phyloP scores from a whole-genome alignment of 768 basidiomycete species.

The Trametopsis cervina region DNA sequence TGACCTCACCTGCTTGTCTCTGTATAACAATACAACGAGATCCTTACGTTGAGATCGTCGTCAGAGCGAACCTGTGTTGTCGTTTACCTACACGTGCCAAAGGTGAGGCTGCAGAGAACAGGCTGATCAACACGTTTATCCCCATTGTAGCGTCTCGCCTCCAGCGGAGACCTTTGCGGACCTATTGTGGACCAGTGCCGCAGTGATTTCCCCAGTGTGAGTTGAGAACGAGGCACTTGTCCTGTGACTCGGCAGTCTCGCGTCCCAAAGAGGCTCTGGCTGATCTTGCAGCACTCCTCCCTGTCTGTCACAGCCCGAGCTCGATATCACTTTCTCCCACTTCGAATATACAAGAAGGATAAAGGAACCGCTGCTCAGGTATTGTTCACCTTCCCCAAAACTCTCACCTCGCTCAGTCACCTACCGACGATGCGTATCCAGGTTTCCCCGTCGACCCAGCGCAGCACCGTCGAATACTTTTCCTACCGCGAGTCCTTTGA shows the following conservation, averaged over 20 bases:
- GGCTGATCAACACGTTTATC: neutral
- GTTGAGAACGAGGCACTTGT: neutral
- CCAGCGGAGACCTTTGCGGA: neutral
- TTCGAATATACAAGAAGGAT: slow-evolving; percentile 3
- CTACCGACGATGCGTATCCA: slow-evolving; percentile 6
- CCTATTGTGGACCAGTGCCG: neutral
- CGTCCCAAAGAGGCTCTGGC: neutral
- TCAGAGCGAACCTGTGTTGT: neutral
- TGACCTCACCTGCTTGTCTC: too few species aligned
- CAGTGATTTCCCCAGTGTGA: neutral
- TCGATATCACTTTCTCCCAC: neutral
- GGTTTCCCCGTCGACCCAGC: slow-evolving; percentile 34
- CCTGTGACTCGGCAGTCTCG: neutral
- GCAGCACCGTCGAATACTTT: slow-evolving; percentile 55
- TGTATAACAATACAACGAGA: neutral
- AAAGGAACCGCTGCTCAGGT: neutral
- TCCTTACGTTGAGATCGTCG: neutral
- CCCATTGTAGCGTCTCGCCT: neutral
- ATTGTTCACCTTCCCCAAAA: slow-evolving; percentile 2
- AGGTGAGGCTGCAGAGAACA: neutral
- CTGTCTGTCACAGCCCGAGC: slow-evolving; percentile 5
- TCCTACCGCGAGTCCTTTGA: slow-evolving; percentile 36
- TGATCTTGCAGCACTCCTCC: slow-evolving; percentile 5
- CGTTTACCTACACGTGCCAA: neutral
- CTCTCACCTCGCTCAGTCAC: slow-evolving; percentile 6